A percentile compares a stretch with the other conserved stretches of the same genome.
phyloP scores from a whole-genome alignment of 2,329 filamentous ascomycete species.

The Epicoccum sorghinum region DNA sequence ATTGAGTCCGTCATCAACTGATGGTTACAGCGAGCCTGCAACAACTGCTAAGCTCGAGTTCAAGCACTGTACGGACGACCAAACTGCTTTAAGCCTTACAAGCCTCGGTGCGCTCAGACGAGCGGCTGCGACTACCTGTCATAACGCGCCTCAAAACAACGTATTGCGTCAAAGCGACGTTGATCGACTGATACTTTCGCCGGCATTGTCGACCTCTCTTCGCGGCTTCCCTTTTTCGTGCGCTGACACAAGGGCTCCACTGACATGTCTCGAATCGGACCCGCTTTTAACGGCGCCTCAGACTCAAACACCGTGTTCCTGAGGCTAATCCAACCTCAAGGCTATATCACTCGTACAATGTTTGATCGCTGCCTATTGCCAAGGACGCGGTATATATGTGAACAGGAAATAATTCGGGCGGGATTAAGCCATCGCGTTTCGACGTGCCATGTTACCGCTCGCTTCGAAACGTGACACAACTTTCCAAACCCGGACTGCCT shows the following conservation, averaged over 20 bases:
- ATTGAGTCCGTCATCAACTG: too few species aligned
- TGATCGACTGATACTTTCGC: constrained; percentile 1
- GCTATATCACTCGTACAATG: constrained; percentile 15
- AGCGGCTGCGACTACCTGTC: not conserved
- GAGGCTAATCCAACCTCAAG: constrained; percentile 15
- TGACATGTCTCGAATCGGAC: constrained; percentile 14
- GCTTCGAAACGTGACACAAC: constrained; percentile 32
- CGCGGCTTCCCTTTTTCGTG: constrained; percentile 4
- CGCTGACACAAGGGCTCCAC: constrained; percentile 19
- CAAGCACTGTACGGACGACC: not conserved
- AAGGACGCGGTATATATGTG: constrained; percentile 14
- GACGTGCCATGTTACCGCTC: constrained; percentile 22
- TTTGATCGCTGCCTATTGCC: constrained; percentile 15
- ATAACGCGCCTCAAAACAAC: not conserved
- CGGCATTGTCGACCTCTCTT: constrained; percentile 6
- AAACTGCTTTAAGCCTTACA: not conserved
- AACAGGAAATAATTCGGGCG: constrained; percentile 15
- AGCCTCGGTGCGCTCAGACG: not conserved
- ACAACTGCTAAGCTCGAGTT: not conserved
- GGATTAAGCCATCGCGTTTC: constrained; percentile 26
- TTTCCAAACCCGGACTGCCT: constrained; percentile 24
- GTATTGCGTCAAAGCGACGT: not conserved
- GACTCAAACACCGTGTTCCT: constrained; percentile 24
- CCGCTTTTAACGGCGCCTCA: constrained; percentile 21
- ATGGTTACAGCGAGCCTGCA: not conserved